Base-by-base conservation (phyloP, 495 filamentous ascomycete species). In the Neurospora intermedia region DNA sequence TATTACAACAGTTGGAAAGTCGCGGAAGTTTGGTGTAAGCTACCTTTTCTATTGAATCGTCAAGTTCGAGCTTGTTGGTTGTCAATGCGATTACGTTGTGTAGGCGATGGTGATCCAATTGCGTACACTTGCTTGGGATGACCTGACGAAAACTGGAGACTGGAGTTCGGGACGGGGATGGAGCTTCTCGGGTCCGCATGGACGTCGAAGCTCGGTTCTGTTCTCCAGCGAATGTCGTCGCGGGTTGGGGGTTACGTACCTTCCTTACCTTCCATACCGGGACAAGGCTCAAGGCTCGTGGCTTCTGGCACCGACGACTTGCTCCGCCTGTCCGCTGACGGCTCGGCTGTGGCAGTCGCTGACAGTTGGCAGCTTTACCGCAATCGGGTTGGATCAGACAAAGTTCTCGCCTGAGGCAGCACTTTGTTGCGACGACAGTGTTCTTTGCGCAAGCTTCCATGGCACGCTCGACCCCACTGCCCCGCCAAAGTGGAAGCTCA, bases 61-160 rank as follows among this genome's bases (percentile, higher is more conserved):
- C 54, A 10, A 66, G 54, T 23, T 62, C 0, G 23, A 15, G 54
- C 35, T 62, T 8, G 54, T 27, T 6, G 4, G 35, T 38, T 66
- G 27, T 35, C 27, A 18, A 9, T 66, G 13, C 54, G 54, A 66
- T 66, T 66, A 66, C 54, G 54, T 66, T 66, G 54, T 66, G 54
- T 66, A 35, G 54, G 27, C 16, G 54, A 35, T 66, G 54, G 54
- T 54, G 69, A 66, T 74, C 31, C 73, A 74, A 74, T 74, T 74
- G 73, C 27, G 69, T 71, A 71, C 59, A 20, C 27, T 39, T 66
- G 42, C n/a, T 73, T n/a, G 72, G 27, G 69, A 74, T 74, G 73
- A 69, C 43, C 73, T 74, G 73, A 74, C 71, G 69, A 31, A 70
- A 69, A 69, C 71, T 66, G 54, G 54, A 66, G 54, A 66, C 54